Conservation (phyloP, 352 stramenopile genomes). For the Elongisporangium anandrum region DNA sequence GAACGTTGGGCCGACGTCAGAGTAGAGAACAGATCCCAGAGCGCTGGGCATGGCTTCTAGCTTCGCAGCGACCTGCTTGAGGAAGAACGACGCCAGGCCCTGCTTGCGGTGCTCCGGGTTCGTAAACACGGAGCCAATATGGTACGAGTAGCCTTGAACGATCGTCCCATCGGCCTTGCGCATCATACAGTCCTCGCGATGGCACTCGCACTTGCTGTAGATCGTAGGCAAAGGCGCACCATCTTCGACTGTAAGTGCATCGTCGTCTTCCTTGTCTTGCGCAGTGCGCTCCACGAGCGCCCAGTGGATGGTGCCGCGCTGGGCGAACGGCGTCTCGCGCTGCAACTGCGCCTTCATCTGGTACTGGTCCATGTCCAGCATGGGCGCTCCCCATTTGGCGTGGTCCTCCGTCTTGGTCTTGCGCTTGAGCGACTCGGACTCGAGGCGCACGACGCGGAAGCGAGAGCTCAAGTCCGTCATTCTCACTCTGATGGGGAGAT, state of each 20-base stretch:
- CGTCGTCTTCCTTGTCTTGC: background rate
- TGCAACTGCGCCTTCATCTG: constrained; percentile 43
- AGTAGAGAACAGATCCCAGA: constrained; percentile 53
- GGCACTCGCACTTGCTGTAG: constrained; percentile 54
- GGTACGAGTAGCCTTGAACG: constrained; percentile 39
- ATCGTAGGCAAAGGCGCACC: constrained; percentile 5
- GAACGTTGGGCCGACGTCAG: constrained; percentile 59
- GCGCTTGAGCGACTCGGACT: constrained; percentile 32
- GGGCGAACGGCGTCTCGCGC: constrained; percentile 43
- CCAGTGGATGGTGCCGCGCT: constrained; percentile 59
- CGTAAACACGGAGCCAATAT: constrained; percentile 70
- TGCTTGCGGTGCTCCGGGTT: constrained; percentile 35
- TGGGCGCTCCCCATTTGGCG: constrained; percentile 33
- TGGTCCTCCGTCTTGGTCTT: constrained; percentile 46
- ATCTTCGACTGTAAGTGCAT: background rate
- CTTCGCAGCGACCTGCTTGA: constrained; percentile 27
- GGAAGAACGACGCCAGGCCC: constrained; percentile 47
- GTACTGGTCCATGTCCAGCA: constrained; percentile 32
- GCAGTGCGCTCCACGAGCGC: constrained; percentile 33
- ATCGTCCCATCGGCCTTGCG: constrained; percentile 26
- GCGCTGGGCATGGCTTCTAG: constrained; percentile 21
- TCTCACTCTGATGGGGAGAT: no score
- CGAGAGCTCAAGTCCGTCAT: background rate
- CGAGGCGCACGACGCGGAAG: constrained; percentile 34
- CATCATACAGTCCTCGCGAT: constrained; percentile 47